Evolutionary conservation across 2,329 filamentous ascomycete genomes (phyloP).

Genomic region (Sclerotinia nivalis): DNA sequence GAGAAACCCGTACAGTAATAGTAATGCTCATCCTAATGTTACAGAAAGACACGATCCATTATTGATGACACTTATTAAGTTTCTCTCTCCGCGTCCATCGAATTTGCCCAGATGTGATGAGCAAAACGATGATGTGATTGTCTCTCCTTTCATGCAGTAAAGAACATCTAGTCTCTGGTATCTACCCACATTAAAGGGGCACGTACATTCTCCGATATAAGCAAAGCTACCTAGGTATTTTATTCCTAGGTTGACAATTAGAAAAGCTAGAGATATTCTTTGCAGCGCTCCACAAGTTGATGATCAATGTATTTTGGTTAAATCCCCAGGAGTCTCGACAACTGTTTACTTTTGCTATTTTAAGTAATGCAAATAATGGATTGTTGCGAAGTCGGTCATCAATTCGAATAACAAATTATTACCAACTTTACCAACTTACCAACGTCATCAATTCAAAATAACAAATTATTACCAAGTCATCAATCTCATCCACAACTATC

Average conservation of each 20-base stretch:
- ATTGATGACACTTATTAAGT: neutral
- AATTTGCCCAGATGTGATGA: slow-evolving; percentile 5
- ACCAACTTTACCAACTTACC: no score
- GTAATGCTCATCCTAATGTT: slow-evolving; percentile 9
- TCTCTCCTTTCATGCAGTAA: slow-evolving; percentile 11
- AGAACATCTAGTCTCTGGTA: neutral
- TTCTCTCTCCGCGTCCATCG: neutral
- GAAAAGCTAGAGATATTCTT: slow-evolving; percentile 5
- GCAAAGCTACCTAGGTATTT: neutral
- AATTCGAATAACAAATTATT: neutral
- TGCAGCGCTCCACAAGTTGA: slow-evolving; percentile 2
- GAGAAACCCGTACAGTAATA: slow-evolving; percentile 5
- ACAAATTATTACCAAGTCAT: neutral
- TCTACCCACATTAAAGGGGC: neutral
- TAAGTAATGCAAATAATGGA: neutral
- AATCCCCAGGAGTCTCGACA: neutral
- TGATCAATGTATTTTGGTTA: neutral
- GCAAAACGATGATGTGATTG: slow-evolving; percentile 18
- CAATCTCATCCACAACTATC: neutral
- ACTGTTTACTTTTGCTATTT: neutral
- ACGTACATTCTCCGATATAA: slow-evolving; percentile 1
- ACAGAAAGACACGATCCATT: neutral
- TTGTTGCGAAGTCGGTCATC: neutral
- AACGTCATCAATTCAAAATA: neutral
- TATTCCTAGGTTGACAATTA: neutral